These are phyloP conservation scores for Rhizophagus sp. DNA, from an alignment of 192 early-diverging fungal species.

Conservation along the genomic window DNA sequence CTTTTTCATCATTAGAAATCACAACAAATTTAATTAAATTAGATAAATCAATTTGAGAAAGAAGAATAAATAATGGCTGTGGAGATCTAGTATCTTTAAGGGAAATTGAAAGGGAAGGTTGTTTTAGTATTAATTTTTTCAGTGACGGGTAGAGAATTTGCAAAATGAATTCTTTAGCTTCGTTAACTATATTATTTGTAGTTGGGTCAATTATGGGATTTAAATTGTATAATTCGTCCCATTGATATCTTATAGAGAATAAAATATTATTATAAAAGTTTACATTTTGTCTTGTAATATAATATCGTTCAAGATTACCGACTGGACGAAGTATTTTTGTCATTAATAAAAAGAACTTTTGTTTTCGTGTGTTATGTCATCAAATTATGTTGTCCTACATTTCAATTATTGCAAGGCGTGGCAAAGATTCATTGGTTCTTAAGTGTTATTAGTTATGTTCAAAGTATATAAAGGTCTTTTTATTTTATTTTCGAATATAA, in stretches of 20 bases:
- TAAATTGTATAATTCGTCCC: slow-evolving; percentile 1
- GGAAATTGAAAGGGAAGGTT: neutral
- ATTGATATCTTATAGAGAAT: neutral
- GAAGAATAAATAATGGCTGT: neutral
- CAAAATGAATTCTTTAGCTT: neutral
- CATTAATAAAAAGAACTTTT: neutral
- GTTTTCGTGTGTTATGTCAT: too few species aligned
- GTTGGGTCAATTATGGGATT: neutral
- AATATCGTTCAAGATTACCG: slow-evolving; percentile 9
- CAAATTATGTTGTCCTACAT: too few species aligned
- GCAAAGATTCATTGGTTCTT: neutral
- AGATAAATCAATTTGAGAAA: slow-evolving; percentile 3
- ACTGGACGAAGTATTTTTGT: slow-evolving; percentile 1
- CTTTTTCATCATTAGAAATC: neutral
- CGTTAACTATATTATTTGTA: neutral
- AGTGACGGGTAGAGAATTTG: slow-evolving; percentile 1
- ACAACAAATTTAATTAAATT: neutral
- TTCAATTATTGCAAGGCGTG: neutral
- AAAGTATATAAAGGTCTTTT: neutral
- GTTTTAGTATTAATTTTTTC: neutral
- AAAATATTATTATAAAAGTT: neutral
- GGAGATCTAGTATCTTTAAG: neutral
- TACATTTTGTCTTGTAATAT: neutral
- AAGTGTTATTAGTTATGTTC: neutral
- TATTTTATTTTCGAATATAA: neutral